Base-by-base conservation (phyloP, 1,284 basidiomycete species). In the Malassezia dermatis region DNA sequence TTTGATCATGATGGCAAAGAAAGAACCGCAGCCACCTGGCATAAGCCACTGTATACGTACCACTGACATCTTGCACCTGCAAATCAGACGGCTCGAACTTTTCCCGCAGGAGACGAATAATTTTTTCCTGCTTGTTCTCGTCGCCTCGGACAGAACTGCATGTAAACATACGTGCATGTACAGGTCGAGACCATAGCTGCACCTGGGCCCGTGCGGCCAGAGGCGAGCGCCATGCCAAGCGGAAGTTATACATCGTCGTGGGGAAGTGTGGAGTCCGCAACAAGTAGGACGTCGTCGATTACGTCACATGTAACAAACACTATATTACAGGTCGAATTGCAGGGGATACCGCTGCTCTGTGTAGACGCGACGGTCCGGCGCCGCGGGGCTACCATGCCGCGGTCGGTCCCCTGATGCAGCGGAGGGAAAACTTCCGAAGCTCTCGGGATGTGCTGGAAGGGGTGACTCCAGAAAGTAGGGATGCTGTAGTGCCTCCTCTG, bases 371-470 rank as follows among this genome's bases (percentile, higher is more conserved):
- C 41, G 37, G 15, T 41, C 30, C 10, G 51, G 52, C n/a, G 57
- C 44, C 19, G 41, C 30, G 2, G 48, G 53, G 4, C 40, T 48
- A 30, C 15, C 13, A 39, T 48, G n/a, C 24, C 43, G 43, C 17
- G 51, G 39, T 48, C 84, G 88, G 77, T 98, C 94, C 21, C 94
- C 94, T 3, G 89, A 89, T n/a, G 94, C 94, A 19, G 86, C 82
- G 37, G 88, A 91, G 15, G 94, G 94, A 76, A 98, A 99, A 1
- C 88, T 93, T 1, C 88, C 84, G 76, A 99, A 98, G 51, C 93
- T 78, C 69, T 95, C 90, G n/a, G 90, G 89, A 75, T 98, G 93
- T 68, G 98, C 96, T 0, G 94, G 93, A 35, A 86, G 76, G 0
- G 94, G 94, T 0, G 87, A 84, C 77, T 99, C 94, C 3, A 78